phyloP scores from a whole-genome alignment of 2,329 filamentous ascomycete species.

The Monilinia fructigena region DNA sequence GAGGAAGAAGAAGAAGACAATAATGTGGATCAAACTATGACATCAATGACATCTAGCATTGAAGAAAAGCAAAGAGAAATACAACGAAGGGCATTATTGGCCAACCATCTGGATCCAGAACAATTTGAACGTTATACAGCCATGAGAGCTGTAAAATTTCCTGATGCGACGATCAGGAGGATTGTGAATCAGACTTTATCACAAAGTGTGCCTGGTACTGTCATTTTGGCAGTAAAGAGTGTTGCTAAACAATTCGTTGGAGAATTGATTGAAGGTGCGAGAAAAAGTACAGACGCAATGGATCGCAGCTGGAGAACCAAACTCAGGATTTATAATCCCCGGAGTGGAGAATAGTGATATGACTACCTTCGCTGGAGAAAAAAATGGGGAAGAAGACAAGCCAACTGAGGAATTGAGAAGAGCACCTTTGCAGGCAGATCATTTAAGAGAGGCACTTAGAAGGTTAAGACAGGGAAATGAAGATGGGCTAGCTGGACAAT shows the following conservation, averaged over 20 bases:
- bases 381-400: constrained; percentile 36
- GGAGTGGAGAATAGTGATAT: constrained; percentile 35
- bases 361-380: constrained; percentile 23
- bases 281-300: constrained; percentile 70
- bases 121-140: constrained; percentile 70
- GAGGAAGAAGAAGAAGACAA: constrained; percentile 55
- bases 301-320: constrained; percentile 59
- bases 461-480: constrained; percentile 64
- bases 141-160: constrained; percentile 67
- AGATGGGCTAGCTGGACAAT: constrained; percentile 57
- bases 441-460: constrained; percentile 70
- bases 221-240: constrained; percentile 72
- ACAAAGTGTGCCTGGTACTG: constrained; percentile 71
- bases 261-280: constrained; percentile 70
- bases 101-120: constrained; percentile 61
- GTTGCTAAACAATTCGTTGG: constrained; percentile 77
- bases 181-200: constrained; percentile 79
- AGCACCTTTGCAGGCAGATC: constrained; percentile 68
- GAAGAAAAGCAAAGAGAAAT: constrained; percentile 66
- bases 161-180: constrained; percentile 67
- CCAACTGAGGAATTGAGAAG: constrained; percentile 43
- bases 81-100: constrained; percentile 57
- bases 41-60: constrained; percentile 55
- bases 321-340: constrained; percentile 51
- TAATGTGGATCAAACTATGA: constrained; percentile 37